Evolutionary conservation across 805 yeast genomes (phyloP).

Genomic region (Metschnikowia corniflorae): DNA sequence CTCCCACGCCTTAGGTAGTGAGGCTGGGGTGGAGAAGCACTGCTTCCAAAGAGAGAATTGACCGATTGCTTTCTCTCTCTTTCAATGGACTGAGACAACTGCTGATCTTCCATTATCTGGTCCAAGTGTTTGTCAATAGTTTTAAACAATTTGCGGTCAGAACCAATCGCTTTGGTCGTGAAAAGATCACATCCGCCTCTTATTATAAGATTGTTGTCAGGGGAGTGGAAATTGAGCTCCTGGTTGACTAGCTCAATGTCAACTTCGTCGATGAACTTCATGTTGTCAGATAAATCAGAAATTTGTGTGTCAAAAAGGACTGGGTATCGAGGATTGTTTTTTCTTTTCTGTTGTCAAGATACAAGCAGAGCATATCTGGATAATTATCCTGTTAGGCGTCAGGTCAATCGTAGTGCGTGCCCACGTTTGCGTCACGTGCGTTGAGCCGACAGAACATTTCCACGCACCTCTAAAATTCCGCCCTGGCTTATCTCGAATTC

Average conservation of each 20-base stretch:
- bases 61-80: conserved; percentile 37
- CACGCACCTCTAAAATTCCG: conserved; percentile 7
- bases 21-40: conserved; percentile 31
- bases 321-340: too few species aligned
- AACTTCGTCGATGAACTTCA: conserved; percentile 83
- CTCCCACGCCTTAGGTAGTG: conserved; percentile 25
- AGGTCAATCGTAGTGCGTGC: too few species aligned
- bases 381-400: too few species aligned
- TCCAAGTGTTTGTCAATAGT: conserved; percentile 81
- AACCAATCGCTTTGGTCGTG: conserved; percentile 88
- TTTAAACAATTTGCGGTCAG: conserved; percentile 85
- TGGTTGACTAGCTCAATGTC: conserved; percentile 91
- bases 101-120: conserved; percentile 44
- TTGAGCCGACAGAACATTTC: neutral
- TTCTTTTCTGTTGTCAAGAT: too few species aligned
- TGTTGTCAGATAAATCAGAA: too few species aligned
- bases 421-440: conserved; percentile 11
- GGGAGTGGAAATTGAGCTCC: conserved; percentile 50
- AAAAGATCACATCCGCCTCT: conserved; percentile 90
- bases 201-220: conserved; percentile 46
- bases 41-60: conserved; percentile 34
- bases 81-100: conserved; percentile 37
- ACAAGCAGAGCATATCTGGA: too few species aligned
- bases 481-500: conserved; percentile 11
- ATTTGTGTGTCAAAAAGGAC: too few species aligned